phyloP scores from a whole-genome alignment of 345 rosid genomes.

The Brassica juncea region DNA sequence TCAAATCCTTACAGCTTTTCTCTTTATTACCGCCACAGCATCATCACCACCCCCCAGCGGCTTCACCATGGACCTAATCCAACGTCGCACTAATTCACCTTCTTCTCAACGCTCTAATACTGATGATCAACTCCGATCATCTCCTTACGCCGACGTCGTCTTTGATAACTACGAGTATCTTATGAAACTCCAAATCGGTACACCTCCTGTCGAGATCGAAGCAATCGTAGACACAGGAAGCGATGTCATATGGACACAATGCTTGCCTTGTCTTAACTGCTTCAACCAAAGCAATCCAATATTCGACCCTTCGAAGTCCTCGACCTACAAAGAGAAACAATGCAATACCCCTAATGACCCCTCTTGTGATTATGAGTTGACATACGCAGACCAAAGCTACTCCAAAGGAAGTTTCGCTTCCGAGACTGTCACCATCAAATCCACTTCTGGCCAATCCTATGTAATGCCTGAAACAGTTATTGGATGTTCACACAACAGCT shows the following conservation, averaged over 20 bases:
- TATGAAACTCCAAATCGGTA: conserved; percentile 29
- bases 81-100: conserved; percentile 6
- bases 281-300: not conserved
- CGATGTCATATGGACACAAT: conserved; percentile 24
- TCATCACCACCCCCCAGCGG: conserved; percentile 14
- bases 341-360: not conserved
- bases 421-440: conserved; percentile 16
- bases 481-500: conserved; percentile 26
- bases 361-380: not conserved
- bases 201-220: conserved; percentile 19
- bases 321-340: not conserved
- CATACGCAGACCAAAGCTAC: not conserved
- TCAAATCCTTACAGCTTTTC: conserved; percentile 13
- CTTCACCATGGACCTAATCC: conserved; percentile 29
- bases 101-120: not conserved
- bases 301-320: conserved; percentile 15
- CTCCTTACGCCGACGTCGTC: conserved; percentile 16
- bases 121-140: not conserved
- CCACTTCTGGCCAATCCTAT: conserved; percentile 26
- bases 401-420: not conserved
- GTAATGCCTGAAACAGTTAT: not conserved
- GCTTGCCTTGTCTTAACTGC: conserved; percentile 22
- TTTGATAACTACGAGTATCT: not conserved
- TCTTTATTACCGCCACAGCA: conserved; percentile 2
- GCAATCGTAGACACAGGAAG: conserved; percentile 6